Base-by-base conservation (phyloP, 495 filamentous ascomycete species). In the Choiromyces venosus region DNA sequence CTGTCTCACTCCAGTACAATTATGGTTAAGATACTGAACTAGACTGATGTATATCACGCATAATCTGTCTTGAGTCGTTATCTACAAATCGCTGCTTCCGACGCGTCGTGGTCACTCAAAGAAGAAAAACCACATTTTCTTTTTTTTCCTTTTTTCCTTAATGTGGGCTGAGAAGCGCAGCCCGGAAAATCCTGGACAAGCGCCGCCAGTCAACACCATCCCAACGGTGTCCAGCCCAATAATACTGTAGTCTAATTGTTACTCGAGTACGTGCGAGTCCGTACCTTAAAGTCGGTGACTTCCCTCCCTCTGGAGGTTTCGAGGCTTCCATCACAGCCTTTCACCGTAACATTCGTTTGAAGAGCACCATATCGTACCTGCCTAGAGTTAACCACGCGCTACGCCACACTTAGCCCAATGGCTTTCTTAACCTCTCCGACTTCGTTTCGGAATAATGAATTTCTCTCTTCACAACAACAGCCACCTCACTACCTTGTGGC, bases 361-460 rank as follows among this genome's bases (percentile, higher is more conserved):
- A 61, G 12, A 33, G 52, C 3, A 18, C 10, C 25, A 14, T 25
- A n/a, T 44, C 42, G 5, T 44, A 44, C 46, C 21, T 29, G 12
- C 52, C 52, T 61, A 14, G 52, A 33, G 25, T 33, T 2, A n/a
- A 21, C 66, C 33, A 25, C 19, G 33, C 66, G 4, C 66, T 29
- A 40, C 66, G 25, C 66, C 66, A 40, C 66, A 16, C 10, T 67
- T 9, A 16, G 37, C 37, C 56, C 52, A 42, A 77, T 79, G 79
- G 12, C 68, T 68, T 81, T 81, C 61, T 80, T 91, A 80, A 87
- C 86, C 36, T 82, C 86, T 52, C 91, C 91, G 73, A 88, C 86
- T 9, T 90, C 91, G 64, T 89, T 91, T 76, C 89, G 90, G 66
- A 84, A 84, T 81, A 84, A 84, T 82, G 75, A 39, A 40, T 68